phyloP scores from a whole-genome alignment of 2,329 filamentous ascomycete species.

The Aspergillus felis region DNA sequence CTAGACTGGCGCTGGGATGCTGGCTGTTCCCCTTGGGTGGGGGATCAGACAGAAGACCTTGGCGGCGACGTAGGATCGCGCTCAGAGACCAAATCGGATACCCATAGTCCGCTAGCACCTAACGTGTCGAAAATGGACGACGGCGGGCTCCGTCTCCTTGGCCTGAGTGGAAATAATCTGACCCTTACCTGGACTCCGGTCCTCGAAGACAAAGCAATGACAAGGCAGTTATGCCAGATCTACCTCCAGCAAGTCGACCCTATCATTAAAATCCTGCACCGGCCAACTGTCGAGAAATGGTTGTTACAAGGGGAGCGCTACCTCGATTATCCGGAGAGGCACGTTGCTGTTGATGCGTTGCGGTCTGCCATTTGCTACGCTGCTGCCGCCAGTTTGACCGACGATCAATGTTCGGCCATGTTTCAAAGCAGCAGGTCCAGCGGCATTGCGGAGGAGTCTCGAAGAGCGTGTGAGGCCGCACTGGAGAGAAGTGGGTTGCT shows the following conservation, averaged over 20 bases:
- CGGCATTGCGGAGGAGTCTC: constrained; percentile 6
- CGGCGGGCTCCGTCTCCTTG: background rate
- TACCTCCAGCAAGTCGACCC: constrained; percentile 19
- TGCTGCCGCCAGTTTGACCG: constrained; percentile 14
- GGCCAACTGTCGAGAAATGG: constrained; percentile 14
- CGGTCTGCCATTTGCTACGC: constrained; percentile 16
- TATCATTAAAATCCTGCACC: constrained; percentile 18
- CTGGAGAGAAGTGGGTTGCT: constrained; percentile 12
- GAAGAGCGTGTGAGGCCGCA: constrained; percentile 14
- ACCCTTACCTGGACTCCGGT: too few species aligned
- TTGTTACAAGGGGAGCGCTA: constrained; percentile 11
- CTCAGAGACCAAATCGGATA: background rate
- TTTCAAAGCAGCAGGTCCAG: constrained; percentile 9
- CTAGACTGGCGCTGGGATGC: background rate
- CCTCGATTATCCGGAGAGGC: background rate
- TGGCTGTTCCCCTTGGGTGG: background rate
- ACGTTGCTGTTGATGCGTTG: constrained; percentile 11
- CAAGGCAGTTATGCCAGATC: constrained; percentile 8
- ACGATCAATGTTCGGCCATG: constrained; percentile 10
- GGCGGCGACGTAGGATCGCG: background rate
- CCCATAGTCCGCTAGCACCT: background rate
- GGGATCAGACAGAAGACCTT: background rate
- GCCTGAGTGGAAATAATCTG: background rate
- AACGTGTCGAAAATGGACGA: background rate
- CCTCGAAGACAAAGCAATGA: background rate